Evolutionary conservation across 2,329 filamentous ascomycete genomes (phyloP), one percentile per base, ranked within the genome.

Genomic region (Madurella fahalii): DNA sequence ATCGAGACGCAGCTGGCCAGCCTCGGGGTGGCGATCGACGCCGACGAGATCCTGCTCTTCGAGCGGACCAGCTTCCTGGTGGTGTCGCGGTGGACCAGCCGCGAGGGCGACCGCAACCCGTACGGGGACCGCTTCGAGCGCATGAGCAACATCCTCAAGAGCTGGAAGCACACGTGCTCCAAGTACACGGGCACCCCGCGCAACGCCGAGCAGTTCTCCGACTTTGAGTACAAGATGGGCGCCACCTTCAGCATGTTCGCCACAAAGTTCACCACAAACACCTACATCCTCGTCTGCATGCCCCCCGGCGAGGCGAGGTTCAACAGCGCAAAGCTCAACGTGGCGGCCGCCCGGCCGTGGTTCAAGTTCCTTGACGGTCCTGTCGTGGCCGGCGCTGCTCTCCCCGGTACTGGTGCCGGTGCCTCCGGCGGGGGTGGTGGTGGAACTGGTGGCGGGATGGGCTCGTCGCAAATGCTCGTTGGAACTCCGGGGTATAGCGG

Each of bases 101-200:
- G 83, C 16, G 79, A 86, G 58, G 91, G 91, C 43, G 78, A 81
- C 37, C 73, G 82, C 48, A 99, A 99, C 69, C 93, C 94, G 1
- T 95, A 90, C 58, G 87, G 87, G 48, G 94, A 99, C 72, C 88
- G 94, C 2, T 91, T 96, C 65, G 94, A 99, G 77, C 87, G 81
- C 63, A 89, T 99, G 67, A 94, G 88, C 58, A 97, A 96, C 71
- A 96, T 99, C 67, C 88, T 99, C 74, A 99, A 99, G 75, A 92
- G 93, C 56, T 96, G 97, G 77, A 99, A 97, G 77, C 93, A 97
- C 74, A 83, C 77, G 60, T 81, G 83, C 57, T 85, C 83, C 53
- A 84, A 87, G 63, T 90, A 89, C 70, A 91, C 87, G 1, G 87
- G 87, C 47, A 88, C 87, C 25, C 87, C 88, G n/a, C 85, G 88